phyloP scores from a whole-genome alignment of 1,284 basidiomycete species.

The Coniferiporia weirii region DNA sequence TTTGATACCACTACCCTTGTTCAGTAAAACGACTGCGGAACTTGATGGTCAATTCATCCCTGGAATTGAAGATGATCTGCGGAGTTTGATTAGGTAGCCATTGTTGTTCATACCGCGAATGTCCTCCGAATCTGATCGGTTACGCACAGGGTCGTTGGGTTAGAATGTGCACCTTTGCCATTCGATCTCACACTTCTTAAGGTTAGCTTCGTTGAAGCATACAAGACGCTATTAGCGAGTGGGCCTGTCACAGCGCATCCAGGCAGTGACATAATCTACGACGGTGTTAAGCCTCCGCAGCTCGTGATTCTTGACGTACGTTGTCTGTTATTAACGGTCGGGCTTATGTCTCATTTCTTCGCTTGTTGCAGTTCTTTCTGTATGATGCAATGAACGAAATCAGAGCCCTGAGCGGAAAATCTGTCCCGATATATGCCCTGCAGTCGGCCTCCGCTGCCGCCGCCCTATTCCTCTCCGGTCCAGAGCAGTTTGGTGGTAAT shows the following conservation, averaged over 20 bases:
- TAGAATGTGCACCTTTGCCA: neutral
- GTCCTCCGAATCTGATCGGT: no score
- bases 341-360: neutral
- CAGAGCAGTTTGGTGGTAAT: constrained; percentile 4
- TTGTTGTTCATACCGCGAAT: no score
- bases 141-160: constrained; percentile 13
- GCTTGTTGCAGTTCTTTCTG: neutral
- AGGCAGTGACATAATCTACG: neutral
- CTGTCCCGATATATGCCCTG: constrained; percentile 12
- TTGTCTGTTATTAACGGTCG: neutral
- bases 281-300: constrained; percentile 2
- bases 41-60: constrained; percentile 1
- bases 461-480: constrained; percentile 6
- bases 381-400: constrained; percentile 6
- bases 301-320: constrained; percentile 11
- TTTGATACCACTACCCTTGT: neutral
- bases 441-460: constrained; percentile 3
- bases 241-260: neutral
- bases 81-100: constrained; percentile 5
- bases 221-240: neutral
- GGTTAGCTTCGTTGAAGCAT: neutral
- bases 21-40: constrained; percentile 1
- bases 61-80: neutral
- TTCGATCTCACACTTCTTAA: neutral
- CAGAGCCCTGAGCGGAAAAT: constrained; percentile 2